These are phyloP conservation scores for Fusarium austroafricanum DNA, from an alignment of 2,329 filamentous ascomycete genomes.

Conservation along the genomic window DNA sequence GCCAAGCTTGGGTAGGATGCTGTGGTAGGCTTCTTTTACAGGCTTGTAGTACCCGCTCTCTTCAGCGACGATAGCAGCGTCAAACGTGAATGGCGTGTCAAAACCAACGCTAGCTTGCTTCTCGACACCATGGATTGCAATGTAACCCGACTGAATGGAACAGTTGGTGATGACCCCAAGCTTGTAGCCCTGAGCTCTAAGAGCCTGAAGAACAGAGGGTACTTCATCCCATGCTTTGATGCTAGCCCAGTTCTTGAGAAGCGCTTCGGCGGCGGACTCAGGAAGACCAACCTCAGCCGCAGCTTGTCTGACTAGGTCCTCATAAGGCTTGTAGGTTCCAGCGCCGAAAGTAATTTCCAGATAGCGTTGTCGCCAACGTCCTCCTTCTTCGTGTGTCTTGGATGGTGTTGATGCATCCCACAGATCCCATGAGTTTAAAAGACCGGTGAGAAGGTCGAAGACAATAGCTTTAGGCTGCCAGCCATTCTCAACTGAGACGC, in stretches of 20 bases:
- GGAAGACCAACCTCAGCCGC: conserved; percentile 49
- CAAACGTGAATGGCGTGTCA: conserved; percentile 43
- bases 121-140: conserved; percentile 30
- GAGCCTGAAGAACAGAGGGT: conserved; percentile 24
- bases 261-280: conserved; percentile 41
- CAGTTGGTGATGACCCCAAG: conserved; percentile 56
- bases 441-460: conserved; percentile 56
- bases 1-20: conserved; percentile 45
- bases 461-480: conserved; percentile 52
- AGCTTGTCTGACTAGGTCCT: conserved; percentile 47
- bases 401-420: conserved; percentile 51
- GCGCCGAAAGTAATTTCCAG: conserved; percentile 53
- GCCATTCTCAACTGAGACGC: background rate
- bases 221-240: conserved; percentile 46
- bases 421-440: conserved; percentile 54
- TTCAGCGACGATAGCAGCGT: conserved; percentile 53
- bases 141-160: conserved; percentile 47
- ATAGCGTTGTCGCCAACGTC: conserved; percentile 53
- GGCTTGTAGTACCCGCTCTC: conserved; percentile 57
- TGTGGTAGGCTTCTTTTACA: conserved; percentile 48
- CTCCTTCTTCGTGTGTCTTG: conserved; percentile 41
- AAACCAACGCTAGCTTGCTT: conserved; percentile 8
- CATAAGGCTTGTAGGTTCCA: conserved; percentile 51
- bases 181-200: conserved; percentile 46
- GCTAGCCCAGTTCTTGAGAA: conserved; percentile 46